phyloP scores from a whole-genome alignment of 2,329 filamentous ascomycete species.

The Aspergillus flavus region DNA sequence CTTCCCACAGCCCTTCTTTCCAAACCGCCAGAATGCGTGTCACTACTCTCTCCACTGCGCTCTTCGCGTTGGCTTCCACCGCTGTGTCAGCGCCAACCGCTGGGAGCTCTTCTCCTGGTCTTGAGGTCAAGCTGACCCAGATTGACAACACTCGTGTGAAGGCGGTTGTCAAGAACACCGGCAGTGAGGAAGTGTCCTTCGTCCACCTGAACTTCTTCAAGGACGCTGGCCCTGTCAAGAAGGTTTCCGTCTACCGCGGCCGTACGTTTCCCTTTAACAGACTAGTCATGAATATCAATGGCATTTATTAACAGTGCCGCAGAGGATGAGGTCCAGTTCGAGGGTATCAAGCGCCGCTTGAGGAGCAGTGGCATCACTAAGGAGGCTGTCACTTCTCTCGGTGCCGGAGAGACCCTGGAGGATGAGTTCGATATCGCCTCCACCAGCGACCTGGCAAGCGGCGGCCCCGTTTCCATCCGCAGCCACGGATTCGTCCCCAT shows the following conservation, averaged over 20 bases:
- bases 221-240: slow-evolving; percentile 38
- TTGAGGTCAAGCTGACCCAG: slow-evolving; percentile 36
- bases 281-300: neutral
- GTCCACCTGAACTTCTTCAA: slow-evolving; percentile 42
- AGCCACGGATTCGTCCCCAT: slow-evolving; percentile 61
- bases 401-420: slow-evolving; percentile 30
- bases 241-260: slow-evolving; percentile 36
- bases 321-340: slow-evolving; percentile 35
- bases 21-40: slow-evolving; percentile 24
- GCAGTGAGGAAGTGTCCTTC: slow-evolving; percentile 34
- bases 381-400: slow-evolving; percentile 34
- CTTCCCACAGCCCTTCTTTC: neutral
- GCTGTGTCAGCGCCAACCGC: slow-evolving; percentile 21
- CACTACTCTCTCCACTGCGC: slow-evolving; percentile 20
- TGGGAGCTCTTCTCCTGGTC: slow-evolving; percentile 13
- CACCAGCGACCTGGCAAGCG: slow-evolving; percentile 44
- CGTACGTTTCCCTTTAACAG: slow-evolving; percentile 20
- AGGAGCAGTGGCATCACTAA: slow-evolving; percentile 30
- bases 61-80: slow-evolving; percentile 25
- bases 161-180: slow-evolving; percentile 39
- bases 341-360: slow-evolving; percentile 34
- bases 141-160: slow-evolving; percentile 39
- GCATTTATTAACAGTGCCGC: slow-evolving; percentile 11
- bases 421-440: slow-evolving; percentile 41
- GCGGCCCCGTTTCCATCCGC: slow-evolving; percentile 59